These are phyloP conservation scores for Melanopsichium pennsylvanicum DNA, from an alignment of 1,284 basidiomycete species.

Conservation along the genomic window DNA sequence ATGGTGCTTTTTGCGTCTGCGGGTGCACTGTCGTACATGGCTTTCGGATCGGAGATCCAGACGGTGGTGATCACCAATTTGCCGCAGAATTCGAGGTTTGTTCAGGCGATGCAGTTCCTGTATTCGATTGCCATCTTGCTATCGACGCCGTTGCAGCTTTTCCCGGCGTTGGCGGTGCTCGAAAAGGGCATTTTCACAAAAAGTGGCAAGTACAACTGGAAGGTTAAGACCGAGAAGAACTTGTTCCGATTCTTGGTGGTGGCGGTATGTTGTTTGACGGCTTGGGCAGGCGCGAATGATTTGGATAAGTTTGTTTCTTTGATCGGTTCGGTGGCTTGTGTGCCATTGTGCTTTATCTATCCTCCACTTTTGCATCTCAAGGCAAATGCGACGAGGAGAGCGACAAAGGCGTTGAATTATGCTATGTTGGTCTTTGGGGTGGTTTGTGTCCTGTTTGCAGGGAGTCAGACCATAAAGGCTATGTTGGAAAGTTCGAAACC, in stretches of 20 bases:
- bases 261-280: constrained; percentile 77
- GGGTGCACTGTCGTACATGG: constrained; percentile 86
- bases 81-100: constrained; percentile 82
- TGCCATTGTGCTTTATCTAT: constrained; percentile 90
- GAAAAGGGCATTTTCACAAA: constrained; percentile 90
- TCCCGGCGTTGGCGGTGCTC: constrained; percentile 95
- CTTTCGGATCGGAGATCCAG: constrained; percentile 86
- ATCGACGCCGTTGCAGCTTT: constrained; percentile 86
- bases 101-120: constrained; percentile 77
- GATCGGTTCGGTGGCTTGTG: constrained; percentile 91
- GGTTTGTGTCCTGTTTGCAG: constrained; percentile 84
- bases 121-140: constrained; percentile 81
- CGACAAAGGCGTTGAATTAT: constrained; percentile 78
- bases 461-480: constrained; percentile 72
- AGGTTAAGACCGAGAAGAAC: constrained; percentile 86
- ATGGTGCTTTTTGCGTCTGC: constrained; percentile 83
- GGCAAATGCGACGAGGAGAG: constrained; percentile 76
- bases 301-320: constrained; percentile 97
- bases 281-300: constrained; percentile 85
- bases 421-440: constrained; percentile 82
- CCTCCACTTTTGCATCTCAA: constrained; percentile 92
- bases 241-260: constrained; percentile 82
- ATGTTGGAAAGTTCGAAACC: constrained; percentile 36
- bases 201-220: constrained; percentile 80
- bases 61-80: constrained; percentile 96